A percentile compares a stretch with the other conserved stretches of the same genome.
Evolutionary conservation across 257 asterid genomes (phyloP).

Genomic region (Cruciata laevipes): DNA sequence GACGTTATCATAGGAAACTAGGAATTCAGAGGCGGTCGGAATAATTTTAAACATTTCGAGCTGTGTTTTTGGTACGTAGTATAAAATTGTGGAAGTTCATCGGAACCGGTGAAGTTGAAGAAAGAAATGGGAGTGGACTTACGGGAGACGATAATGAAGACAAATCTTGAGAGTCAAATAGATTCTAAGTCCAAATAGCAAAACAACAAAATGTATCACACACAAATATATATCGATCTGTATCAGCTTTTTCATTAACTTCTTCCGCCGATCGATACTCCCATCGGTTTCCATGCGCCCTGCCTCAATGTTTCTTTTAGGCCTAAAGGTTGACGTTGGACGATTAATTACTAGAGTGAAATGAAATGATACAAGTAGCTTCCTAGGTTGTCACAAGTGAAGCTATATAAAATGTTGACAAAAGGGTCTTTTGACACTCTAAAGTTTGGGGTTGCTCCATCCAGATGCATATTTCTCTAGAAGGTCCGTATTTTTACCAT

Average conservation of each 20-base stretch:
- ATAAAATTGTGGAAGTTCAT: neutral
- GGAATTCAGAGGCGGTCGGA: slow-evolving; percentile 1
- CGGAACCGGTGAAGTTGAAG: slow-evolving; percentile 17
- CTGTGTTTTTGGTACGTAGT: neutral
- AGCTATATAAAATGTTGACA: too few species aligned
- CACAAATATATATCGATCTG: neutral
- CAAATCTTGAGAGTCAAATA: slow-evolving; percentile 25
- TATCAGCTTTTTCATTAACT: slow-evolving; percentile 14
- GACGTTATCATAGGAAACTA: neutral
- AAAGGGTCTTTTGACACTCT: too few species aligned
- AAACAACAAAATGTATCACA: slow-evolving; percentile 34
- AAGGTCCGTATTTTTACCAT: too few species aligned
- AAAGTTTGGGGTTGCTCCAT: too few species aligned
- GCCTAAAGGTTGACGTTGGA: too few species aligned
- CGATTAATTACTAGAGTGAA: too few species aligned
- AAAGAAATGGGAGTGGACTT: slow-evolving; percentile 9
- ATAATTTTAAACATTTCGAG: neutral
- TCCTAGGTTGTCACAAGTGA: too few species aligned
- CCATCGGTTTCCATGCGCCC: slow-evolving; percentile 32
- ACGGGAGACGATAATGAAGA: slow-evolving; percentile 18
- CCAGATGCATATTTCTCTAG: too few species aligned
- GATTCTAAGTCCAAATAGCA: slow-evolving; percentile 61
- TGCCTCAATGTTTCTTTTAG: neutral
- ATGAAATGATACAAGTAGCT: too few species aligned
- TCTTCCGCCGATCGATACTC: slow-evolving; percentile 49